These are phyloP conservation scores for Gastrolobium villosum DNA, from an alignment of 306 rosid genomes.

Conservation along the genomic window DNA sequence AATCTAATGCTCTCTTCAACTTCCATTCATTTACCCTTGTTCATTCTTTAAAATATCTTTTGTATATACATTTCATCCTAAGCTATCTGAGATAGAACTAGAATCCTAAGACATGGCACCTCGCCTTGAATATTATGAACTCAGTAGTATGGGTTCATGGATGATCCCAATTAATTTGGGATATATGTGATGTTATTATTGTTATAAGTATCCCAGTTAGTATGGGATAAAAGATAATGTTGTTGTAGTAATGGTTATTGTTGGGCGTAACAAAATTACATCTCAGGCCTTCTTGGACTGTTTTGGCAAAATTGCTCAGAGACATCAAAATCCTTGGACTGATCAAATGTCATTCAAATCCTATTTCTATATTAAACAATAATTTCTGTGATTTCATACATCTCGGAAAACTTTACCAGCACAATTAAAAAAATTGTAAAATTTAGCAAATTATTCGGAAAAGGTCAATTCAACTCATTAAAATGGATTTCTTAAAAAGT, in stretches of 20 bases:
- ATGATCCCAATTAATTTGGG: no score
- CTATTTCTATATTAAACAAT: neutral
- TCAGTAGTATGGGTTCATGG: no score
- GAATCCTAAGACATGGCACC: conserved; percentile 29
- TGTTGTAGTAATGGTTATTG: conserved; percentile 1
- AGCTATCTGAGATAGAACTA: conserved; percentile 41
- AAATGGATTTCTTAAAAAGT: neutral
- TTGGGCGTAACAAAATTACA: conserved; percentile 13
- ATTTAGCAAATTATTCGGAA: neutral
- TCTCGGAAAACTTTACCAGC: no score
- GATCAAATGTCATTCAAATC: neutral
- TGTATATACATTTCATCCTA: conserved; percentile 52
- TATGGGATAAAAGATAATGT: no score
- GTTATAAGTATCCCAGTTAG: no score
- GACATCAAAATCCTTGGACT: no score
- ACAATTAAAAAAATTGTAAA: no score
- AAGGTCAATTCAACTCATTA: neutral
- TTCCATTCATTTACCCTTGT: conserved; percentile 53
- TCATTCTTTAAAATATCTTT: conserved; percentile 47
- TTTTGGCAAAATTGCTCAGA: no score
- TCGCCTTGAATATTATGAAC: conserved; percentile 11
- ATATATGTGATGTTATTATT: no score
- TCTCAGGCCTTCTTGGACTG: neutral
- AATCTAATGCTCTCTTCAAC: conserved; percentile 51
- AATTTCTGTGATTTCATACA: neutral